Base-by-base conservation (phyloP, 139 green algal genomes). In the Micractinium conductrix region DNA sequence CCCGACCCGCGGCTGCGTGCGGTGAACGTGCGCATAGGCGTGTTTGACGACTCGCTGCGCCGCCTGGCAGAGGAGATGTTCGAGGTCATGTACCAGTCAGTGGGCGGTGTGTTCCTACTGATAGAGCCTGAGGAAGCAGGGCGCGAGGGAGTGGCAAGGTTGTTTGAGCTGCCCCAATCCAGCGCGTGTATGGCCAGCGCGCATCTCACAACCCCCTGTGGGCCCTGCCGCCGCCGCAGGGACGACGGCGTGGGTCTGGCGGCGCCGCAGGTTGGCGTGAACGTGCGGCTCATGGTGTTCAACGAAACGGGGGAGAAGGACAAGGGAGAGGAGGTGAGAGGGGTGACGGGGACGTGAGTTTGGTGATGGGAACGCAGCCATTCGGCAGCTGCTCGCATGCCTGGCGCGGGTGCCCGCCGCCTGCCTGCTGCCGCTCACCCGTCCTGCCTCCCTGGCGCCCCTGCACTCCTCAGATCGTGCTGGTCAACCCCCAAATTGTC, bases 271-370 rank as follows among this genome's bases (percentile, higher is more conserved):
- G 97, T 99, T 12, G 97, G 97, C 17, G 95, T 99, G 37, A 99
- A 99, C 88, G 86, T 98, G 28, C 93, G 93, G 50, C 87, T 99
- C 33, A 99, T 99, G 97, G 97, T 99, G 60, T 99, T 98, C 89
- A 99, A 99, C 85, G 93, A 95, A 26, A 70, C 74, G 55, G 94
- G 94, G 6, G 74, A 79, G 26, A 82, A 82, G 76, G 76, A 58
- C 33, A 71, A 82, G 55, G 76, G 76, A 2, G 76, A 82, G 53
- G 76, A 82, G 76, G 76, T 82, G 76, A 42, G 76, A 1, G 12
- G 33, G 65, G 9, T 14, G 53, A 62, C 5, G n/a, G n/a, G n/a
- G 53, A 62, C 8, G 19, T 22, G 53, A 21, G 6, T 62, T 19
- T 9, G 53, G 53, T 19, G 6, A 14, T 19, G 53, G 24, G 53